A percentile compares a stretch with the other conserved stretches of the same genome.
Conservation (phyloP, 345 rosid genomes). For the Hibiscus mutabilis region DNA sequence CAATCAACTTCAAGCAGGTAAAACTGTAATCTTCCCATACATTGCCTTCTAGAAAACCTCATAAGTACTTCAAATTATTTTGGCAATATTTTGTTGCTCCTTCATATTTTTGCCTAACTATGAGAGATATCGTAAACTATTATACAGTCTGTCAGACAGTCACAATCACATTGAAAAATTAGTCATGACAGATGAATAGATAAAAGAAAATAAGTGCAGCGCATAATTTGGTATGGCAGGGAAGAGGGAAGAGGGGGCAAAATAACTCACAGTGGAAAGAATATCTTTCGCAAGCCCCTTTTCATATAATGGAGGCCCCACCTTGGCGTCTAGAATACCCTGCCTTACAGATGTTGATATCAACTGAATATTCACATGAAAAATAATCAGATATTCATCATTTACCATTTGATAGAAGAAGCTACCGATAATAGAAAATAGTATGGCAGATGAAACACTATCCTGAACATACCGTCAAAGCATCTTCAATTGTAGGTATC, state of each 20-base stretch:
- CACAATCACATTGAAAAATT: not conserved
- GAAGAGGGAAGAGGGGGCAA: not conserved
- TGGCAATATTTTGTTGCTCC: too few species aligned
- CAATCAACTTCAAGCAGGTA: too few species aligned
- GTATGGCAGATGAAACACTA: not conserved
- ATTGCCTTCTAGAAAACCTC: too few species aligned
- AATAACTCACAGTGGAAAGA: constrained; percentile 53
- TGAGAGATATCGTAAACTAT: not conserved
- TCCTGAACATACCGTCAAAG: constrained; percentile 51
- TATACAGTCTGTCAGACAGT: not conserved
- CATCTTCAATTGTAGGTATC: constrained; percentile 71
- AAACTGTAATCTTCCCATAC: too few species aligned
- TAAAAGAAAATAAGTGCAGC: not conserved
- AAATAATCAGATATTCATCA: constrained; percentile 11
- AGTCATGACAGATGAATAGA: not conserved
- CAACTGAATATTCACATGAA: constrained; percentile 29
- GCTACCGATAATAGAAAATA: constrained; percentile 2
- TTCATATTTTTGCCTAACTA: not conserved
- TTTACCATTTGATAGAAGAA: not conserved
- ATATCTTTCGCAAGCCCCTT: constrained; percentile 80
- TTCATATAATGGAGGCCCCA: constrained; percentile 82
- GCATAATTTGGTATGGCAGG: too few species aligned
- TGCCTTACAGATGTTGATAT: constrained; percentile 62
- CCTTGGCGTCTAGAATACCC: constrained; percentile 89
- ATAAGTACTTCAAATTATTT: too few species aligned